Conservation (phyloP, 2,329 filamentous ascomycete species). For the Echinosphaeria canescens region DNA sequence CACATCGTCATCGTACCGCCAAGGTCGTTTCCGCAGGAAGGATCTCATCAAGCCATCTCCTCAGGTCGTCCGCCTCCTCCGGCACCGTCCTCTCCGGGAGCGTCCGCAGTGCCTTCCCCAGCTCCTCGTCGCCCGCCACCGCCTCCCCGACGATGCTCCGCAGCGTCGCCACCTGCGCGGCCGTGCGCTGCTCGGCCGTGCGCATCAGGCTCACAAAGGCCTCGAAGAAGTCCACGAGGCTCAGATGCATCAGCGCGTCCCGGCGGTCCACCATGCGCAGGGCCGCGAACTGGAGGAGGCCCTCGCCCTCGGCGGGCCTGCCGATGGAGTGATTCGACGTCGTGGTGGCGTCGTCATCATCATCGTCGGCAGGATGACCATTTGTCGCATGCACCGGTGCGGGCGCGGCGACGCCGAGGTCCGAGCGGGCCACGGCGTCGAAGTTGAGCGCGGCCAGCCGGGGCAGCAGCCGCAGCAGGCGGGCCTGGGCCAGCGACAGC, state of each 20-base stretch:
- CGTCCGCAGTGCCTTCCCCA: slow-evolving; percentile 15
- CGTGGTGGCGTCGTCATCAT: not conserved
- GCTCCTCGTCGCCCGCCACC: slow-evolving; percentile 12
- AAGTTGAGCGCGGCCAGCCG: slow-evolving; percentile 25
- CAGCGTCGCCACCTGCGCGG: slow-evolving; percentile 6
- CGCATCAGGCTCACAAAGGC: slow-evolving; percentile 23
- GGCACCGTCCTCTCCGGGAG: slow-evolving; percentile 25
- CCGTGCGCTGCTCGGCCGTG: not conserved
- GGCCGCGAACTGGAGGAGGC: slow-evolving; percentile 25
- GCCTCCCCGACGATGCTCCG: slow-evolving; percentile 17
- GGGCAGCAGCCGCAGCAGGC: slow-evolving; percentile 26
- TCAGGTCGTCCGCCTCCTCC: slow-evolving; percentile 25
- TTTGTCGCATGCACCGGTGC: slow-evolving; percentile 4
- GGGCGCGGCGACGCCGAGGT: slow-evolving; percentile 13
- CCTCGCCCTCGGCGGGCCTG: slow-evolving; percentile 7
- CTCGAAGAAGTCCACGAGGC: slow-evolving; percentile 30
- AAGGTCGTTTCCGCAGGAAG: slow-evolving; percentile 11
- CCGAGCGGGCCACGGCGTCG: slow-evolving; percentile 12
- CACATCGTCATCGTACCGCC: no score
- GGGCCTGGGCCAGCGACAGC: slow-evolving; percentile 26
- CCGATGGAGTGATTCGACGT: slow-evolving; percentile 7
- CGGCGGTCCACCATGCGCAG: slow-evolving; percentile 25
- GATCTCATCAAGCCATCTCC: slow-evolving; percentile 19
- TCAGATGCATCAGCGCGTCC: slow-evolving; percentile 26
- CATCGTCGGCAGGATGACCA: slow-evolving; percentile 2